Percentiles rank a stretch among this genome's conserved stretches.
These are phyloP conservation scores for Sphaerobolus stellatus DNA, from an alignment of 1,284 basidiomycete genomes.

Conservation along the genomic window DNA sequence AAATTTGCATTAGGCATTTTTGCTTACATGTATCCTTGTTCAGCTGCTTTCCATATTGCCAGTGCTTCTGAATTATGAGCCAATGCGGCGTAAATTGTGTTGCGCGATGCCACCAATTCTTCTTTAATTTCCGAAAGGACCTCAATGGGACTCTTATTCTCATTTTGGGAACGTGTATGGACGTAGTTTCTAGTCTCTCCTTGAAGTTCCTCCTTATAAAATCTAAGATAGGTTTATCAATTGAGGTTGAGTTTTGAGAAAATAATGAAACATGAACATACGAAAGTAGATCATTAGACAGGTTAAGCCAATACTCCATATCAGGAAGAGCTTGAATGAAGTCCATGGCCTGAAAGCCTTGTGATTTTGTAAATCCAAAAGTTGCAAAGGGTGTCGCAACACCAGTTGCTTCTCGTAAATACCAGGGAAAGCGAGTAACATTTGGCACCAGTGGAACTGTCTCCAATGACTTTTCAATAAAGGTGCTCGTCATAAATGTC, in stretches of 20 bases:
- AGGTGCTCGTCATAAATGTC: not conserved
- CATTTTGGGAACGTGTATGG: not conserved
- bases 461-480: slow-evolving; percentile 1
- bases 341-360: not conserved
- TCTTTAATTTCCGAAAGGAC: not conserved
- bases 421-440: slow-evolving; percentile 6
- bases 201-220: slow-evolving; percentile 3
- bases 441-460: not conserved
- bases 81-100: slow-evolving; percentile 1
- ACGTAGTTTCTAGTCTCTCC: slow-evolving; percentile 4
- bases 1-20: not conserved
- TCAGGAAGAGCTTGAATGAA: slow-evolving; percentile 2
- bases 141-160: not conserved
- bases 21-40: slow-evolving; percentile 3
- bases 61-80: not conserved
- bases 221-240: not conserved
- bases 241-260: not conserved
- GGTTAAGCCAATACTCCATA: slow-evolving; percentile 7
- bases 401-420: slow-evolving; percentile 1
- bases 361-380: not conserved
- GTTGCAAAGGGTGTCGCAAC: not conserved
- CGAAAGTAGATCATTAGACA: slow-evolving; percentile 10
- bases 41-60: not conserved
- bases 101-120: not conserved
- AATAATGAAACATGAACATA: not conserved